Evolutionary conservation across 1,284 basidiomycete species (phyloP).

Genomic region (Amylostereum areolatum): DNA sequence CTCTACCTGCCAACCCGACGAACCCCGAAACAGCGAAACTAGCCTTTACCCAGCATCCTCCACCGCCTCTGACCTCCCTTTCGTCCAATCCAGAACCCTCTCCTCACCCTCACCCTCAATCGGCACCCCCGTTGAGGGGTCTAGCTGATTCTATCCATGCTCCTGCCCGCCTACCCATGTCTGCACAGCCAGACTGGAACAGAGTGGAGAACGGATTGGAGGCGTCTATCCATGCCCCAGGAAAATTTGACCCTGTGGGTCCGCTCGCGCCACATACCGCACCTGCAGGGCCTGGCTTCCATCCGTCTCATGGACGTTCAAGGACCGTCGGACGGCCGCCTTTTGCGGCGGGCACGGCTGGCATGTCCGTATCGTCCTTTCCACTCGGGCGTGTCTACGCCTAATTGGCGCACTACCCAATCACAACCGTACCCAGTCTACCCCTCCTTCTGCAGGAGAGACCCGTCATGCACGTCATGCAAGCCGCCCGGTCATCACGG

Average conservation of each 20-base stretch:
- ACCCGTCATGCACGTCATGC: slow-evolving; percentile 36
- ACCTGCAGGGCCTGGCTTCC: slow-evolving; percentile 17
- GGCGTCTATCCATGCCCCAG: slow-evolving; percentile 5
- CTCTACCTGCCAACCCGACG: no score
- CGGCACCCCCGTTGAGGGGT: slow-evolving; percentile 2
- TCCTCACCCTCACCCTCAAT: slow-evolving; percentile 12
- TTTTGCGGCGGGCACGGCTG: slow-evolving; percentile 13
- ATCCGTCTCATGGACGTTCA: slow-evolving; percentile 41
- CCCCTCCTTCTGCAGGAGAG: slow-evolving; percentile 40
- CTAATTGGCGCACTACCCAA: slow-evolving; percentile 6
- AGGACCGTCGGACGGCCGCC: slow-evolving; percentile 41
- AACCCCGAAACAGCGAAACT: no score
- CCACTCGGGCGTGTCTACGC: slow-evolving; percentile 23
- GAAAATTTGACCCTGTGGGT: slow-evolving; percentile 11
- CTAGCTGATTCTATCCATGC: slow-evolving; percentile 45
- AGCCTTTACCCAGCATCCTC: no score
- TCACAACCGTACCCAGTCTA: slow-evolving; percentile 58
- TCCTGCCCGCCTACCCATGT: slow-evolving; percentile 25
- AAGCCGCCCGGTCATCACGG: slow-evolving; percentile 61
- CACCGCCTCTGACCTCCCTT: no score
- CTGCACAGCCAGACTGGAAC: slow-evolving; percentile 23
- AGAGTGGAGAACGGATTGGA: slow-evolving; percentile 8
- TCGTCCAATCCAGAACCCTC: no score
- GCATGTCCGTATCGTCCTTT: slow-evolving; percentile 30
- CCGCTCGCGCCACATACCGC: slow-evolving; percentile 22